Evolutionary conservation across 2,329 filamentous ascomycete species (phyloP).

Genomic region (Colletotrichum siamense): DNA sequence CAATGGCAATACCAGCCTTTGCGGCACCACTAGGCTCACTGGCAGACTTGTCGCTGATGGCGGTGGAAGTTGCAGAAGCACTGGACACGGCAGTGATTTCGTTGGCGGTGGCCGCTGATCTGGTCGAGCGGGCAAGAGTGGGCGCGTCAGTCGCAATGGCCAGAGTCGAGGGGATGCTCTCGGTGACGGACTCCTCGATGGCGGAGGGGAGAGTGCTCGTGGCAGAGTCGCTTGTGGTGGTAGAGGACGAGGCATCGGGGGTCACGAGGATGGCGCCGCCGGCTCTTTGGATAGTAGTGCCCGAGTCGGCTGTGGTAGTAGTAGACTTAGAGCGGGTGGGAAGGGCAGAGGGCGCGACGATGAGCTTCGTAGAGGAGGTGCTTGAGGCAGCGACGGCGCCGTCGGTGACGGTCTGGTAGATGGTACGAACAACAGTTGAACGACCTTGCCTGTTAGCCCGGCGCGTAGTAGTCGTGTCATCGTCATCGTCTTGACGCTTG

Average conservation of each 20-base stretch:
- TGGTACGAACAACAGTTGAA: conserved; percentile 38
- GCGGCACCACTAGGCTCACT: conserved; percentile 29
- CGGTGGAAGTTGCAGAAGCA: conserved; percentile 11
- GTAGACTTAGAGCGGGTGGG: background rate
- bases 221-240: background rate
- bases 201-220: conserved; percentile 27
- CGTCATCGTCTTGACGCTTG: conserved; percentile 5
- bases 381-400: background rate
- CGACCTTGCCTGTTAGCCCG: conserved; percentile 17
- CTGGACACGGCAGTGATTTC: conserved; percentile 24
- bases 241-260: background rate
- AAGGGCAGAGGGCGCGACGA: conserved; percentile 32
- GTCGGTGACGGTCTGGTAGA: conserved; percentile 42
- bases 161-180: conserved; percentile 25
- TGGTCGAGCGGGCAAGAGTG: conserved; percentile 33
- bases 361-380: conserved; percentile 33
- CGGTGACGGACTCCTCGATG: conserved; percentile 28
- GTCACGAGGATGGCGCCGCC: conserved; percentile 1
- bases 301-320: background rate
- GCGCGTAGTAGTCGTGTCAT: conserved; percentile 1
- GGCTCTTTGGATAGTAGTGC: conserved; percentile 13
- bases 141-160: conserved; percentile 30
- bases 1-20: conserved; percentile 87
- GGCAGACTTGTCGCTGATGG: conserved; percentile 19
- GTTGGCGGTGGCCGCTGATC: conserved; percentile 29